phyloP scores from a whole-genome alignment of 2,329 filamentous ascomycete species.

The Alternaria brassicicola region DNA sequence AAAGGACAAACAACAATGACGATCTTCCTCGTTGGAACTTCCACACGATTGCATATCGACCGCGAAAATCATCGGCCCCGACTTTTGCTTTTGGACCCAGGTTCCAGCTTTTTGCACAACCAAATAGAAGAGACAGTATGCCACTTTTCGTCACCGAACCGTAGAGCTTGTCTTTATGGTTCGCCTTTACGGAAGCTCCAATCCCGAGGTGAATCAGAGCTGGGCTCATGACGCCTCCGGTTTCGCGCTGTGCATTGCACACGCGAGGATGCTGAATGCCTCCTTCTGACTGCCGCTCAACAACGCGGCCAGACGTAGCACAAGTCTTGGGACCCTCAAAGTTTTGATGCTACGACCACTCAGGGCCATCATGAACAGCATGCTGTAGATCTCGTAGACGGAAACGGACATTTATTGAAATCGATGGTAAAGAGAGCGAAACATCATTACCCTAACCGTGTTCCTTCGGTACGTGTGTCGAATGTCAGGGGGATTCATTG shows the following conservation, averaged over 20 bases:
- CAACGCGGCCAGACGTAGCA: not conserved
- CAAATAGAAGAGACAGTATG: not conserved
- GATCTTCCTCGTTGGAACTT: not conserved
- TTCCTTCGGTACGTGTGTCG: not conserved
- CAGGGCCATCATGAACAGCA: not conserved
- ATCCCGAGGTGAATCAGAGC: not conserved
- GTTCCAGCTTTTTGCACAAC: not conserved
- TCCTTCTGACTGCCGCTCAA: not conserved
- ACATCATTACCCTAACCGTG: not conserved
- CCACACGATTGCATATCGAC: not conserved
- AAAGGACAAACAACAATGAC: not conserved
- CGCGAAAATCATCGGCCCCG: not conserved
- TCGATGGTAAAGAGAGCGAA: not conserved
- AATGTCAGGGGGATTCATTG: not conserved
- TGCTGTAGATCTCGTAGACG: not conserved
- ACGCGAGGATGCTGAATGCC: not conserved
- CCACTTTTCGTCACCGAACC: not conserved
- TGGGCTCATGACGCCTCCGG: not conserved
- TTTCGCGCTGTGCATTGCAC: not conserved
- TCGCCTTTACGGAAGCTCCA: not conserved
- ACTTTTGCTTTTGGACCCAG: not conserved
- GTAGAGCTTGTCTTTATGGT: too few species aligned
- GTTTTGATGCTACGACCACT: conserved; percentile 1
- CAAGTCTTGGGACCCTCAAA: not conserved
- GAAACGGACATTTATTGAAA: not conserved